Percentiles rank a stretch among this genome's conserved stretches.
These are phyloP conservation scores for Diaporthe batatas DNA, from an alignment of 2,329 filamentous ascomycete species.

Conservation along the genomic window DNA sequence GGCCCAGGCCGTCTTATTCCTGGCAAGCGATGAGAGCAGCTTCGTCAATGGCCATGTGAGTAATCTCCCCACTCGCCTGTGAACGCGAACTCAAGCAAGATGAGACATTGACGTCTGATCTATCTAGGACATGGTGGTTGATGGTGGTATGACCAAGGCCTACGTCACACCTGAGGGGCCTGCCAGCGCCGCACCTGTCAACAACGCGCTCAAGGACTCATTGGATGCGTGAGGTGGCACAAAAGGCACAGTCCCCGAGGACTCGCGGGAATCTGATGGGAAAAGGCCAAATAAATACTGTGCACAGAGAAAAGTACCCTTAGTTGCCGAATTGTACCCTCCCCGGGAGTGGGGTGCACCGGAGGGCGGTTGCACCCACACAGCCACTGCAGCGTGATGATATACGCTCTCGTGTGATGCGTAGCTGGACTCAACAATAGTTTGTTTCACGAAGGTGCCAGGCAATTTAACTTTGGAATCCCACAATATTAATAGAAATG, in stretches of 20 bases:
- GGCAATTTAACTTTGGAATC: neutral
- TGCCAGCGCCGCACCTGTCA: conserved; percentile 65
- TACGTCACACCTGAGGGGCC: conserved; percentile 80
- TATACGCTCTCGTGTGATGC: too few relatives aligned
- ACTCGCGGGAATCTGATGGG: neutral
- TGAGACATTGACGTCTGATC: conserved; percentile 18
- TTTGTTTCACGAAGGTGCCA: neutral
- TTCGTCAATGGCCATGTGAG: conserved; percentile 79
- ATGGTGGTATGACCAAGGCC: conserved; percentile 95
- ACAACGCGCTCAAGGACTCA: conserved; percentile 68
- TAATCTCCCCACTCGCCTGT: neutral
- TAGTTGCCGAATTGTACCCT: too few relatives aligned
- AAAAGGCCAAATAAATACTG: neutral
- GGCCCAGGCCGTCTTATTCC: conserved; percentile 88
- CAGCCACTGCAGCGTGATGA: too few relatives aligned
- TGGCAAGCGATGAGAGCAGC: conserved; percentile 88
- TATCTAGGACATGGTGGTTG: conserved; percentile 87
- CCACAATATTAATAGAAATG: neutral
- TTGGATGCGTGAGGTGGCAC: conserved; percentile 50
- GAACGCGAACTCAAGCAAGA: neutral
- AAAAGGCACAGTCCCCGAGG: neutral
- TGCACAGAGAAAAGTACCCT: neutral
- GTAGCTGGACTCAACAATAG: neutral
- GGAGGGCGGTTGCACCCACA: too few relatives aligned
- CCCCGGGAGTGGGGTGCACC: too few relatives aligned